Evolutionary conservation across 1,284 basidiomycete genomes (phyloP), one percentile per base, ranked within the genome.

Genomic region (Ustilago hordei): DNA sequence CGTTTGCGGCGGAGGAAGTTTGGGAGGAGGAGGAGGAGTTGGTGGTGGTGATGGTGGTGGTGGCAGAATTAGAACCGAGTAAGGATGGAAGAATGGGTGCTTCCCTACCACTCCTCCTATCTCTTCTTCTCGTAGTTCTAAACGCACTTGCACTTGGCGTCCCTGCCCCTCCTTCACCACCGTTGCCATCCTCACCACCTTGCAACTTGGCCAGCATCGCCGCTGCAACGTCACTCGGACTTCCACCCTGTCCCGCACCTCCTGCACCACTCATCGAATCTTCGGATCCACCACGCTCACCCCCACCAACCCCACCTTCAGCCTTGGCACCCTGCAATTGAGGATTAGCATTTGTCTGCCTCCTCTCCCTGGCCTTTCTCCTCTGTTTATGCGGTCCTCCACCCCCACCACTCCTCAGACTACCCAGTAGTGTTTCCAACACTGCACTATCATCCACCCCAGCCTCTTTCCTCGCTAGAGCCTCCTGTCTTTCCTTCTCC

Each of bases 401-500:
- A 3, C 78, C 79, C 3, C 83, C 83, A n/a, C 82, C 81, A 31
- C 75, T 68, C 7, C 84, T 61, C 62, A 86, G 39, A 28, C 78
- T 80, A 34, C 81, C 81, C 15, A 86, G 68, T 17, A 86, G 61
- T n/a, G 84, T 82, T 68, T 86, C 84, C 32, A 86, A 76, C 38
- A 86, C 84, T 15, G 80, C 81, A 41, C 64, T 79, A 62, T 86
- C 84, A 54, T 84, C 81, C 31, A 84, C 76, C 9, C 84, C 84
- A 2, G 81, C 82, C 47, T 85, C 81, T 34, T 82, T 82, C 28
- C 84, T 72, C 41, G 80, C 78, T 45, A 81, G 35, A 34, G 84
- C 84, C 54, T 84, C 84, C 32, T 71, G 71, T 53, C 82, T 60
- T 53, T 85, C 84, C 55, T 64, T 73, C 58, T 84, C 84, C 55